These are phyloP conservation scores for Kwoniella newhampshirensis DNA, from an alignment of 768 basidiomycete genomes.

Conservation along the genomic window DNA sequence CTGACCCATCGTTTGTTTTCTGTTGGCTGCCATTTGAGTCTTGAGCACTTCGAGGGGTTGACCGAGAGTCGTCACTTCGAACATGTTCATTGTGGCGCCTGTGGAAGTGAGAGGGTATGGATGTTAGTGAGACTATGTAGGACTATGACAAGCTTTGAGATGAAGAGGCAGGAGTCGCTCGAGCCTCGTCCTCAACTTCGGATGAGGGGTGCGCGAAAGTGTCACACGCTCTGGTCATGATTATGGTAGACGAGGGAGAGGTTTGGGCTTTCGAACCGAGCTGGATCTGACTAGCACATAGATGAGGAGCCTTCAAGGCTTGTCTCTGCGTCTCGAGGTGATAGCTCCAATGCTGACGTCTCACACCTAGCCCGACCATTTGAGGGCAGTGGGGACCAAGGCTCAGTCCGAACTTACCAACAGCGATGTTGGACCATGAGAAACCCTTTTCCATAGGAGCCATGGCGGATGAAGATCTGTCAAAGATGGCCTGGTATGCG, in stretches of 20 bases:
- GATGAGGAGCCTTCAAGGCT: too few species aligned
- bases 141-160: not conserved
- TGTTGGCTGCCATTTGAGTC: conserved; percentile 99
- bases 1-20: conserved; percentile 83
- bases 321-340: too few species aligned
- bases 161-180: not conserved
- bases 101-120: conserved; percentile 2
- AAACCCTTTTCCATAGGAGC: conserved; percentile 57
- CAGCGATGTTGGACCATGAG: conserved; percentile 55
- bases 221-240: too few species aligned
- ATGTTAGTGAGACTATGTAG: too few species aligned
- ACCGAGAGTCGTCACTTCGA: conserved; percentile 91
- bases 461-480: conserved; percentile 55
- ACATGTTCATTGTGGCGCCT: conserved; percentile 97
- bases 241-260: too few species aligned
- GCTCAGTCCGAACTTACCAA: conserved; percentile 45
- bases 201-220: too few species aligned
- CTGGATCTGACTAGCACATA: too few species aligned
- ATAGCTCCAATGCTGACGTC: too few species aligned
- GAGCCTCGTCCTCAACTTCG: too few species aligned
- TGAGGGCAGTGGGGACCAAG: not conserved
- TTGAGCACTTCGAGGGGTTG: conserved; percentile 98
- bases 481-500: not conserved
- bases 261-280: too few species aligned
- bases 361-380: too few species aligned